These are phyloP conservation scores for Phaeoacremonium minimum DNA, from an alignment of 2,329 filamentous ascomycete genomes.

Conservation along the genomic window DNA sequence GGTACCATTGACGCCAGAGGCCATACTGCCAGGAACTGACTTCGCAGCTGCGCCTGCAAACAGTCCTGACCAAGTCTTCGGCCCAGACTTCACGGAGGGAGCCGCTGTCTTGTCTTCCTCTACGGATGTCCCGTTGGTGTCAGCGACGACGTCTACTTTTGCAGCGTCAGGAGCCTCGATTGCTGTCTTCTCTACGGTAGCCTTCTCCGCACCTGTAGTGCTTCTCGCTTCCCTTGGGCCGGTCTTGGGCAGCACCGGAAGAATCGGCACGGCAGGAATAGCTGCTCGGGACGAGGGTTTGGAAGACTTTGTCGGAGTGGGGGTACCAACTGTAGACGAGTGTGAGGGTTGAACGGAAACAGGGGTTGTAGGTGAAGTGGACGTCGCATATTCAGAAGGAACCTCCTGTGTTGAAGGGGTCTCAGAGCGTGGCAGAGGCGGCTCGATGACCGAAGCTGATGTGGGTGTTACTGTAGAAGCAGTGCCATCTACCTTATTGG, in stretches of 20 bases:
- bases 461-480: background rate
- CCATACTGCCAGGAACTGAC: constrained; percentile 13
- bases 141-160: constrained; percentile 2
- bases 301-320: constrained; percentile 18
- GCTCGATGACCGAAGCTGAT: constrained; percentile 2
- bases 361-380: constrained; percentile 29
- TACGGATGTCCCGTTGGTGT: constrained; percentile 1
- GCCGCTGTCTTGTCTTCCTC: constrained; percentile 12
- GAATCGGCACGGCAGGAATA: constrained; percentile 36
- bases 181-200: constrained; percentile 15
- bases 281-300: constrained; percentile 27
- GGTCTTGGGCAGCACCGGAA: constrained; percentile 41
- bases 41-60: constrained; percentile 9
- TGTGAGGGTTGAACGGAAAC: constrained; percentile 19
- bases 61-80: constrained; percentile 10
- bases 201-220: constrained; percentile 13
- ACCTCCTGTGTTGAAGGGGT: constrained; percentile 23
- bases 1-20: constrained; percentile 17
- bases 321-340: background rate
- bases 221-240: constrained; percentile 22
- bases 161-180: constrained; percentile 2
- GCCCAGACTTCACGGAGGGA: constrained; percentile 22
- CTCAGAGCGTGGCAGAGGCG: constrained; percentile 16
- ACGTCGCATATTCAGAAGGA: constrained; percentile 23
- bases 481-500: background rate